Base-by-base conservation (phyloP, 2,329 filamentous ascomycete genomes). In the Botrytis byssoidea region DNA sequence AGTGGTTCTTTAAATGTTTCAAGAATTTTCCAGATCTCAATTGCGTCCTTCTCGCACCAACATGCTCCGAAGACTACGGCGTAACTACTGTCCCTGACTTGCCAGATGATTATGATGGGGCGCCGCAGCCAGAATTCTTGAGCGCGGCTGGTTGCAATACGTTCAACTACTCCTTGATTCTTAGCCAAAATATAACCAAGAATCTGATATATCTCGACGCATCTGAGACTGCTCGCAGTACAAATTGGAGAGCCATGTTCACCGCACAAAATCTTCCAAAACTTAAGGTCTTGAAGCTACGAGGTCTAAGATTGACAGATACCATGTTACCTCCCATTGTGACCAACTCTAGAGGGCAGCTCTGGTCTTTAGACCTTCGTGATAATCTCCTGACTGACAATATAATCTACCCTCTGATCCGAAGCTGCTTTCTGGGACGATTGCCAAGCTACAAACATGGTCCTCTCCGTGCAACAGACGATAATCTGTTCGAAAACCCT, bases 331-430 rank as follows among this genome's bases (percentile, higher is more conserved):
- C 80, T 0, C 60, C 79, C 4, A 75, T 85, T 59, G 77, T 87
- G 78, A 76, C 78, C 74, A 75, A 79, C 8, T 83, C 84, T 66
- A 73, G 76, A 7, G 74, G 74, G 18, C 84, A 83, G 42, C 79
- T 90, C 18, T 90, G 88, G 88, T 89, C 88, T 76, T 78, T 90
- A 7, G 88, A 91, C 75, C 68, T 90, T 0, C 82, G 83, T 55
- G 71, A 83, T 9, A 91, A 91, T 76, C 83, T 82, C 18, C 78
- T 91, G 16, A 85, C 84, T 0, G 88, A 90, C 76, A 76, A 55
- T 3, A 76, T 81, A 5, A 77, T 89, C 18, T 78, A 82, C 12
- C 55, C 67, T 4, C 75, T 79, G 9, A 61, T 79, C 9, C 75
- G 77, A 29, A 84, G 82, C 74, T 61, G 71, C 20, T 72, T 72